Base-by-base conservation (phyloP, 1,284 basidiomycete genomes). In the Irpex sp. region DNA sequence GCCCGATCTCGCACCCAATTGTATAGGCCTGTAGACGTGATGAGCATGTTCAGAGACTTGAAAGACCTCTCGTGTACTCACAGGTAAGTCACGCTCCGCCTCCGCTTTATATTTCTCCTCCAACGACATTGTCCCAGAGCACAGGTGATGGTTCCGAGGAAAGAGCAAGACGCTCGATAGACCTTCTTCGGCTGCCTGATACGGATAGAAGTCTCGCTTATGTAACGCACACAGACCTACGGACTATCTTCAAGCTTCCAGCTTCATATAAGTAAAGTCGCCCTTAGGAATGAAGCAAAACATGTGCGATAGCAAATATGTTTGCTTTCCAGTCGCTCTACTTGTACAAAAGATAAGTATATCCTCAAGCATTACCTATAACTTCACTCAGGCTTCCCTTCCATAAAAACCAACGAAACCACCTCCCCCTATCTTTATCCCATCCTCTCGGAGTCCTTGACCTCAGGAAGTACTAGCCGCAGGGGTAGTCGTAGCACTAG, bases 21-120 rank as follows among this genome's bases (percentile, higher is more conserved):
- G 76, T 69, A 64, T 81, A 83, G 67, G 79, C 76, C 80, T 81
- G 61, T 35, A 17, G 13, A 46, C 39, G 15, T 43, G 31, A 6
- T 15, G 4, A 15, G 39, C 11, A 46, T 46, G 13, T 13, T 11
- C 1, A 46, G 39, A 46, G n/a, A 15, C 39, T 11, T 33, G 5
- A 46, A 46, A 15, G 11, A 9, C 39, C 39, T 46, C 31, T 33
- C 31, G 39, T 13, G 39, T 5, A 13, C 39, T 46, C n/a, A 46
- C 39, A 46, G n/a, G n/a, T 46, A 46, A 46, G 11, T 46, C 39
- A n/a, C 39, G 39, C n/a, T 46, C n/a, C 11, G n/a, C n/a, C n/a
- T 46, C 39, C n/a, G n/a, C 11, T 2, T n/a, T n/a, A 46, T 46
- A 46, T 4, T 46, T 13, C 39, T 46, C n/a, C n/a, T 11, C 11